phyloP scores from a whole-genome alignment of 2,329 filamentous ascomycete genomes.

The Colletotrichum sp. region DNA sequence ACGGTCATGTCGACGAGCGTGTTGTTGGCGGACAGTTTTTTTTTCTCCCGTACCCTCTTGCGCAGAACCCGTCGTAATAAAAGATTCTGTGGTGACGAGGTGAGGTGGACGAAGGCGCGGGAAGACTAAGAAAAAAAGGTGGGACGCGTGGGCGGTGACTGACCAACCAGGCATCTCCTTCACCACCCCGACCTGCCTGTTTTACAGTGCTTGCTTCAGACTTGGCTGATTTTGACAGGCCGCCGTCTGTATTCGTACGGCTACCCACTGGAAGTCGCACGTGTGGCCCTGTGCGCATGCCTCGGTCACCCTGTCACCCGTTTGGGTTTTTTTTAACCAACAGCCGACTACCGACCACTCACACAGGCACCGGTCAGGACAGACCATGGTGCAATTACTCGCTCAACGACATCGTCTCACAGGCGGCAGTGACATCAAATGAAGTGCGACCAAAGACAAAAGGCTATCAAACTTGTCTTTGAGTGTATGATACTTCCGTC shows the following conservation, averaged over 20 bases:
- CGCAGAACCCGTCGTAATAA: constrained; percentile 7
- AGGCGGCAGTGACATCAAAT: background rate
- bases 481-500: constrained; percentile 9
- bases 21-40: background rate
- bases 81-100: constrained; percentile 20
- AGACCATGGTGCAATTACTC: background rate
- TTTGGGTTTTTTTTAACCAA: background rate
- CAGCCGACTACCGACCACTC: background rate
- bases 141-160: constrained; percentile 11
- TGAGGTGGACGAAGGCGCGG: constrained; percentile 17
- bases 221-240: background rate
- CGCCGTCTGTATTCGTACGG: background rate
- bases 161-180: constrained; percentile 10
- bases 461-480: background rate
- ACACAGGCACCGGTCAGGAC: background rate
- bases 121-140: constrained; percentile 21
- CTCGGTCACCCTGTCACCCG: background rate
- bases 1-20: constrained; percentile 11
- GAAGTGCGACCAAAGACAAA: background rate
- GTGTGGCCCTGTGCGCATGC: background rate
- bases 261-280: background rate
- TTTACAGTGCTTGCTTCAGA: constrained; percentile 14
- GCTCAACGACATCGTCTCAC: background rate
- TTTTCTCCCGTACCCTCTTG: constrained; percentile 4
- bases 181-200: background rate